phyloP scores from a whole-genome alignment of 2,329 filamentous ascomycete genomes.

The Alternaria conjuncta region DNA sequence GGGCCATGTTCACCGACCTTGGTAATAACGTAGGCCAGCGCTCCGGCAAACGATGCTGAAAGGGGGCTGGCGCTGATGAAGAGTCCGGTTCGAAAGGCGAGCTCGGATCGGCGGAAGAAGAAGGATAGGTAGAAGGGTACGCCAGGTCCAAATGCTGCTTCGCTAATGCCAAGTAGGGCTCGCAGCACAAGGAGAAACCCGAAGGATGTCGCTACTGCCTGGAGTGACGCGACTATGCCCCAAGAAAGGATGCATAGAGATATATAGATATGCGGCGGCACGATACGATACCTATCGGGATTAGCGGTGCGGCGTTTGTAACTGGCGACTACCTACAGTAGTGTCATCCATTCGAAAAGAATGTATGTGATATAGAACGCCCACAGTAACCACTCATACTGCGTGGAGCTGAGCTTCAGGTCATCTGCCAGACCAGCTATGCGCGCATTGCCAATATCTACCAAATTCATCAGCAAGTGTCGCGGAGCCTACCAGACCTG shows the following conservation, averaged over 20 bases:
- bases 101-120: conserved; percentile 70
- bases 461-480: conserved; percentile 6
- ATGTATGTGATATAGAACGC: conserved; percentile 70
- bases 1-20: conserved; percentile 68
- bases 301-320: neutral
- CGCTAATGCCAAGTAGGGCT: conserved; percentile 61
- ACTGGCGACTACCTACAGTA: conserved; percentile 53
- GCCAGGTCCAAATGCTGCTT: conserved; percentile 68
- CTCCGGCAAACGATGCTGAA: conserved; percentile 73
- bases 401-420: conserved; percentile 59
- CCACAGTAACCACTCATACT: conserved; percentile 68
- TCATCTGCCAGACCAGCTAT: conserved; percentile 65
- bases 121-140: conserved; percentile 70
- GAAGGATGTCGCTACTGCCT: conserved; percentile 57
- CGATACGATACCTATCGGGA: conserved; percentile 57
- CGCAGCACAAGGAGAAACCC: conserved; percentile 68
- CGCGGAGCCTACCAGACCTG: neutral
- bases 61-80: conserved; percentile 78
- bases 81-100: conserved; percentile 83
- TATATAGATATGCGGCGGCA: conserved; percentile 68
- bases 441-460: conserved; percentile 68
- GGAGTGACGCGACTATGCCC: conserved; percentile 79
- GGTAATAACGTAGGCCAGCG: conserved; percentile 79
- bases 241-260: conserved; percentile 73
- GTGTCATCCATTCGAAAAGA: conserved; percentile 70